Base-by-base conservation (phyloP, 805 yeast species). In the Cyberlindnera mycetangii region DNA sequence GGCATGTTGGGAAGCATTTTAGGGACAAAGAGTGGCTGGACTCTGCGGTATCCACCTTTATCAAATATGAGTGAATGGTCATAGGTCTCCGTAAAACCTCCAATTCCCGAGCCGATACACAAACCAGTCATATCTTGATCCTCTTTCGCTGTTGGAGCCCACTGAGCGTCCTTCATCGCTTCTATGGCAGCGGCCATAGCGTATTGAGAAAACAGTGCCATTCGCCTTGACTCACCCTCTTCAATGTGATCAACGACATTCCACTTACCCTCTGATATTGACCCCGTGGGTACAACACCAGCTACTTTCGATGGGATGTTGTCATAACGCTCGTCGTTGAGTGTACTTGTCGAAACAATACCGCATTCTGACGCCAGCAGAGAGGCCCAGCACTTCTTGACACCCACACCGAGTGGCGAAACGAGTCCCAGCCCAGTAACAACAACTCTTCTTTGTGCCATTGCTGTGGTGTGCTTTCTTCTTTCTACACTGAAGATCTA, bases 51-150 rank as follows among this genome's bases (percentile, higher is more conserved):
- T 0, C 85, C 85, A 8, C 69, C 65, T 4, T 58, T 51, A 16
- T 62, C 56, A 48, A 78, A 78, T 2, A 71, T 69, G 12, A 78
- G 71, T 2, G 88, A 64, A 54, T 83, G 87, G 4, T 78, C 83
- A 55, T 79, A 80, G 0, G 78, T 64, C 47, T 88, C 95, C 15
- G 79, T 83, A 38, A 92, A 73, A 2, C 95, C 86, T 0, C 97
- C 98, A 39, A 93, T 86, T 0, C 97, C 96, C 1, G 96, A 83
- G 1, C 98, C 99, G 8, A 92, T 77, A n/a, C 89, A 82, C 2
- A 87, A 89, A 2, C 97, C 95, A 3, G 79, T 67, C 33, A 63
- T 54, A 3, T 60, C 45, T 42, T 58, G 60, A 58, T 57, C 74
- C 50, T 39, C 58, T 2, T 63, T 66, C 1, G 65, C 45, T 2